These are phyloP conservation scores for Strobilomyces echinocephalus DNA, from an alignment of 768 basidiomycete genomes.

Conservation along the genomic window DNA sequence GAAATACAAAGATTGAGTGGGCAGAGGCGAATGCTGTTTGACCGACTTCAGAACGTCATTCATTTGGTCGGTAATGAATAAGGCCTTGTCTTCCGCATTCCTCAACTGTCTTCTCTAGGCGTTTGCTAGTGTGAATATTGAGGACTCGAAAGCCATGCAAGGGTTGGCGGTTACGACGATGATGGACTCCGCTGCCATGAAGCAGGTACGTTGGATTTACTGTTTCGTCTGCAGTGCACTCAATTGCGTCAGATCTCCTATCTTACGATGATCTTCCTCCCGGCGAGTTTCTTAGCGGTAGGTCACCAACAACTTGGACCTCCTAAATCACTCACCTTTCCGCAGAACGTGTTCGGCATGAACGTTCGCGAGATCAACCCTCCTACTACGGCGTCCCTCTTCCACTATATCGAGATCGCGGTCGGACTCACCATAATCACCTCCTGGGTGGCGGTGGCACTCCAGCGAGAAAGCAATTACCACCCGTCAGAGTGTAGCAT, in stretches of 20 bases:
- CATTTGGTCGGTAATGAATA: slow-evolving; percentile 23
- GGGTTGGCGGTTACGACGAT: slow-evolving; percentile 43
- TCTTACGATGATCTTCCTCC: slow-evolving; percentile 59
- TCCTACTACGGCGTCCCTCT: slow-evolving; percentile 26
- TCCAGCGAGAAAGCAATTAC: slow-evolving; percentile 34
- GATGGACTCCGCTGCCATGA: slow-evolving; percentile 39
- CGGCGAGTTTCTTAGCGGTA: slow-evolving; percentile 41
- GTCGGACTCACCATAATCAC: slow-evolving; percentile 48
- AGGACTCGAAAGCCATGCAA: slow-evolving; percentile 48
- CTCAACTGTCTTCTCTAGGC: slow-evolving; percentile 34
- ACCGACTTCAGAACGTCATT: slow-evolving; percentile 33
- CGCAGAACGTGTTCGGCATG: slow-evolving; percentile 32
- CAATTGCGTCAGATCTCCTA: slow-evolving; percentile 36
- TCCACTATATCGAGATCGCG: slow-evolving; percentile 38
- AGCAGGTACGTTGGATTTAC: slow-evolving; percentile 20
- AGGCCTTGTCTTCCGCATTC: background rate
- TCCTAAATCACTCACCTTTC: slow-evolving; percentile 4
- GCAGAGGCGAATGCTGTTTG: slow-evolving; percentile 29
- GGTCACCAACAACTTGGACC: background rate
- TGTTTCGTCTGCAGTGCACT: background rate
- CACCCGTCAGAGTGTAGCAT: background rate
- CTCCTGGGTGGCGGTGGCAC: slow-evolving; percentile 52
- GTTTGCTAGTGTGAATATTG: slow-evolving; percentile 54
- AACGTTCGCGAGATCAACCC: slow-evolving; percentile 29
- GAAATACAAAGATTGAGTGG: slow-evolving; percentile 46